phyloP scores from a whole-genome alignment of 148 eudicot genomes.

The Camellia japonica region DNA sequence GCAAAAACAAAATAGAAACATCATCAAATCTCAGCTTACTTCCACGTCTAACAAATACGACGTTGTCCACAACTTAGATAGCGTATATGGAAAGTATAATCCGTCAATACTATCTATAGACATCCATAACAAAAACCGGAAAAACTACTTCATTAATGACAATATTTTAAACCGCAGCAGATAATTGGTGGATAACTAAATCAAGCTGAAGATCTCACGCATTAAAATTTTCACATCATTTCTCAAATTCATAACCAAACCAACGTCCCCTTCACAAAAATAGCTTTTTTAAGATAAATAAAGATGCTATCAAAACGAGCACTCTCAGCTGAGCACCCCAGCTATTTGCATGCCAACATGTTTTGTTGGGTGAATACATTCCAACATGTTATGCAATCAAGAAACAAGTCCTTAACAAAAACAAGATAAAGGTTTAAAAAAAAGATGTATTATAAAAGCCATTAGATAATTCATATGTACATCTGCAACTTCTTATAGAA shows the following conservation, averaged over 20 bases:
- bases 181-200: neutral
- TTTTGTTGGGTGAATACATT: neutral
- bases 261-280: neutral
- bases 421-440: slow-evolving; percentile 3
- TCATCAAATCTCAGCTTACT: slow-evolving; percentile 9
- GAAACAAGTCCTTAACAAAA: neutral
- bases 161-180: neutral
- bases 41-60: neutral
- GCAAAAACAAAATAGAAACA: slow-evolving; percentile 1
- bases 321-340: neutral
- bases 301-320: neutral
- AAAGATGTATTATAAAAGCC: neutral
- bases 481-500: slow-evolving; percentile 19
- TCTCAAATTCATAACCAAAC: neutral
- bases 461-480: slow-evolving; percentile 20
- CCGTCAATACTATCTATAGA: neutral
- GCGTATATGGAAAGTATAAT: slow-evolving; percentile 5
- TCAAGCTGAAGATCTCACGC: neutral
- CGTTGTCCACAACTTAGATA: neutral
- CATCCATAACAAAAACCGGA: neutral
- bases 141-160: slow-evolving; percentile 6
- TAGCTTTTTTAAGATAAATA: neutral
- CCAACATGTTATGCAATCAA: slow-evolving; percentile 5
- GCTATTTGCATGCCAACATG: neutral
- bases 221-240: neutral